phyloP scores from a whole-genome alignment of 2,329 filamentous ascomycete species.

The Talaromyces atroroseus region DNA sequence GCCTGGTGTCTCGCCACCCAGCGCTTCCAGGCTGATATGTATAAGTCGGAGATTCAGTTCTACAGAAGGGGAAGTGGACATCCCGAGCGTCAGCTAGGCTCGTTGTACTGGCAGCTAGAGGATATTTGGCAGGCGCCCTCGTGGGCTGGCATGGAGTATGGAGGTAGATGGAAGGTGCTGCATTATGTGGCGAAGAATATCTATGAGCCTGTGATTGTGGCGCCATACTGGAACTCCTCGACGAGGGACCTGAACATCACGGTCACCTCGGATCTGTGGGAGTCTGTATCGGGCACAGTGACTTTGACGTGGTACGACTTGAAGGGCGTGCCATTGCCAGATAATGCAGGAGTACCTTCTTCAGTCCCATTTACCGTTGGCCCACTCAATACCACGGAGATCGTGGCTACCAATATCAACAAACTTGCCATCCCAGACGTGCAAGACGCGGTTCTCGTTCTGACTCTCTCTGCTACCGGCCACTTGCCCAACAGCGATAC shows the following conservation, averaged over 20 bases:
- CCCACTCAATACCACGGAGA: constrained; percentile 48
- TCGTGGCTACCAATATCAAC: constrained; percentile 38
- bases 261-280: constrained; percentile 56
- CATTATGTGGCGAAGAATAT: constrained; percentile 56
- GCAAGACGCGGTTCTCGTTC: constrained; percentile 38
- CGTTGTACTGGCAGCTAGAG: constrained; percentile 61
- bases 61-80: constrained; percentile 56
- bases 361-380: constrained; percentile 42
- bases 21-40: constrained; percentile 60
- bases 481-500: constrained; percentile 40
- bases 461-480: constrained; percentile 44
- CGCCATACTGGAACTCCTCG: constrained; percentile 50
- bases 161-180: constrained; percentile 58
- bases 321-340: constrained; percentile 38
- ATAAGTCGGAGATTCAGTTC: constrained; percentile 56
- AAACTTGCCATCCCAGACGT: constrained; percentile 29
- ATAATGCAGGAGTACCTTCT: constrained; percentile 30
- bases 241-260: constrained; percentile 50
- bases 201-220: constrained; percentile 55
- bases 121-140: constrained; percentile 61
- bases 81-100: constrained; percentile 54
- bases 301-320: constrained; percentile 50
- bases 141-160: constrained; percentile 60
- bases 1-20: constrained; percentile 59
- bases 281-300: constrained; percentile 41